These are phyloP conservation scores for Backusella mclennaniae DNA, from an alignment of 192 early-diverging fungal genomes.

Conservation along the genomic window DNA sequence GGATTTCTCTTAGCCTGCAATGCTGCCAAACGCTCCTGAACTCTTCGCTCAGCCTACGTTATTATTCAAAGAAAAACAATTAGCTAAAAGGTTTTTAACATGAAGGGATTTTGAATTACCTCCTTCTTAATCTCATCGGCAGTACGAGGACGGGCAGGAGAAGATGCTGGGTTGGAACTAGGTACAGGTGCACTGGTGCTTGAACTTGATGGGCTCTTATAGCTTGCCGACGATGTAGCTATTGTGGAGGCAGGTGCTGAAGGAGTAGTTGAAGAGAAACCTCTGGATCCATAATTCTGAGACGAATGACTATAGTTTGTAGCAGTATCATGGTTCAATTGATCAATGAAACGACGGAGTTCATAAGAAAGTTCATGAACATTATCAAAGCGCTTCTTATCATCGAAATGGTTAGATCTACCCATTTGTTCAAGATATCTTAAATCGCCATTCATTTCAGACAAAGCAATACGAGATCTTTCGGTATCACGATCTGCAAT, in stretches of 20 bases:
- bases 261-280: not conserved
- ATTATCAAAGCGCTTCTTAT: constrained; percentile 39
- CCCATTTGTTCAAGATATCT: constrained; percentile 19
- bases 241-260: not conserved
- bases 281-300: not conserved
- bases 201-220: not conserved
- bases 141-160: constrained; percentile 28
- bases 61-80: not conserved
- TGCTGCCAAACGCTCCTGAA: constrained; percentile 36
- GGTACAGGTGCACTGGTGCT: not conserved
- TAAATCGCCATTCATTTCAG: constrained; percentile 37
- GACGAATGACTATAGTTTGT: not conserved
- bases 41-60: constrained; percentile 34
- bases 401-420: constrained; percentile 1
- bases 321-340: constrained; percentile 31
- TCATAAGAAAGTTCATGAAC: constrained; percentile 46
- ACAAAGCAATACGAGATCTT: constrained; percentile 38
- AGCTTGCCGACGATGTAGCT: not conserved
- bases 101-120: not conserved
- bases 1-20: constrained; percentile 22
- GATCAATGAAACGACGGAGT: constrained; percentile 45
- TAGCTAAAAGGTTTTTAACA: not conserved
- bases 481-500: constrained; percentile 44
- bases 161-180: not conserved
- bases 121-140: constrained; percentile 39